Evolutionary conservation across 495 filamentous ascomycete genomes (phyloP).

Genomic region (Penicillium samsonianum): DNA sequence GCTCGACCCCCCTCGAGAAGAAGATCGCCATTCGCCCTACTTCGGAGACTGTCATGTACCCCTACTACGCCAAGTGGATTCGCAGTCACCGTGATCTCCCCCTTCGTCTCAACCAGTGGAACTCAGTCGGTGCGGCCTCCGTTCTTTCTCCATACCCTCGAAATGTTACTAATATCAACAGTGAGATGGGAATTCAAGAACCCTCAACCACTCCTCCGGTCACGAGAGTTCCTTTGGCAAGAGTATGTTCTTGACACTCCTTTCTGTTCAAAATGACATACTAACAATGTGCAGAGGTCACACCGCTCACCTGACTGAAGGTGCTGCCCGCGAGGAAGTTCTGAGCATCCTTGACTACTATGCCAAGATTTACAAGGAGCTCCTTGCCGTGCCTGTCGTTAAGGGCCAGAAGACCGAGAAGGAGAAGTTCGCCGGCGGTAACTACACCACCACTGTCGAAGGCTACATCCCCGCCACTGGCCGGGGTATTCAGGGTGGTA

Average conservation of each 20-base stretch:
- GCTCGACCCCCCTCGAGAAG: conserved; percentile 87
- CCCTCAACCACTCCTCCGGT: conserved; percentile 89
- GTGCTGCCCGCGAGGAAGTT: conserved; percentile 79
- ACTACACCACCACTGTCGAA: conserved; percentile 93
- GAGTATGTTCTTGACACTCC: conserved; percentile 43
- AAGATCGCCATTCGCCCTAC: conserved; percentile 96
- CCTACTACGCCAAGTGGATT: conserved; percentile 97
- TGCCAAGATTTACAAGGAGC: conserved; percentile 82
- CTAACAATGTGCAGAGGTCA: conserved; percentile 57
- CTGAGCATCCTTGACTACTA: conserved; percentile 92
- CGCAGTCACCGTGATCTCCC: conserved; percentile 91
- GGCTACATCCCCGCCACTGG: conserved; percentile 88
- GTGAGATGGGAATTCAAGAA: conserved; percentile 99
- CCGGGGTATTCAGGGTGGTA: conserved; percentile 93
- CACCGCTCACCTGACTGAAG: conserved; percentile 85
- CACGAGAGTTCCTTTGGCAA: conserved; percentile 96
- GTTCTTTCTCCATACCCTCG: not conserved
- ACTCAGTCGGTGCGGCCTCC: conserved; percentile 64
- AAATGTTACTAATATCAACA: conserved; percentile 30
- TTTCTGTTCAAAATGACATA: not conserved
- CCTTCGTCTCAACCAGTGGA: conserved; percentile 94
- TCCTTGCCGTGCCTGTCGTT: conserved; percentile 91
- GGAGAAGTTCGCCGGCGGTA: conserved; percentile 95
- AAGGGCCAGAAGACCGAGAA: conserved; percentile 85
- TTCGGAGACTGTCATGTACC: conserved; percentile 92